These are phyloP conservation scores for Mortierella sp. DNA, from an alignment of 371 early-diverging fungal genomes.

Conservation along the genomic window DNA sequence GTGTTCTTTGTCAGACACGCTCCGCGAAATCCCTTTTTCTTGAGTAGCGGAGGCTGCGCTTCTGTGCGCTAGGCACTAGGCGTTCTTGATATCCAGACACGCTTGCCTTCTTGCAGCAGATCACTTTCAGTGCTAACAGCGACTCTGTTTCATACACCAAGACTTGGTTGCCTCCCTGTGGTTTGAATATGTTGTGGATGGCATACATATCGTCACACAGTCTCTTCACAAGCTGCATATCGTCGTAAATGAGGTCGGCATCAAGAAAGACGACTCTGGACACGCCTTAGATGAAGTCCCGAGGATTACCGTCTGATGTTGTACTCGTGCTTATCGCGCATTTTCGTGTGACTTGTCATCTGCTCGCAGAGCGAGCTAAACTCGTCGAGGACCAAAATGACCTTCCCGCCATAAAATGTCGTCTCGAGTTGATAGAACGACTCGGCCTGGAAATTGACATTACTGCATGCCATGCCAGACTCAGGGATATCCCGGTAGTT, in stretches of 20 bases:
- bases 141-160: conserved; percentile 5
- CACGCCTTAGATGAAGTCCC: conserved; percentile 3
- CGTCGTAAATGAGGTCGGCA: conserved; percentile 10
- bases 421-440: conserved; percentile 10
- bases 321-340: conserved; percentile 1
- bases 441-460: conserved; percentile 12
- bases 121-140: background rate
- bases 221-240: conserved; percentile 8
- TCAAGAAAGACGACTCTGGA: conserved; percentile 17
- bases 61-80: conserved; percentile 6
- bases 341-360: conserved; percentile 9
- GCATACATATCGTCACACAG: conserved; percentile 13
- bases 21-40: background rate
- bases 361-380: conserved; percentile 15
- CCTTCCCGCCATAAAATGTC: conserved; percentile 1
- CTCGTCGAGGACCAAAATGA: conserved; percentile 21
- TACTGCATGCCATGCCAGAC: background rate
- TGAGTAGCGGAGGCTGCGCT: background rate
- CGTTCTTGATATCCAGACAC: conserved; percentile 22
- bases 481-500: conserved; percentile 9
- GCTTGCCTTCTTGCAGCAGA: background rate
- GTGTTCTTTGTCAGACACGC: conserved; percentile 11
- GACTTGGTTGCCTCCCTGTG: conserved; percentile 14
- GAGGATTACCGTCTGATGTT: conserved; percentile 2
- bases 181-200: conserved; percentile 15